These are phyloP conservation scores for Barnettozyma vustinii DNA, from an alignment of 805 yeast species.

Conservation along the genomic window DNA sequence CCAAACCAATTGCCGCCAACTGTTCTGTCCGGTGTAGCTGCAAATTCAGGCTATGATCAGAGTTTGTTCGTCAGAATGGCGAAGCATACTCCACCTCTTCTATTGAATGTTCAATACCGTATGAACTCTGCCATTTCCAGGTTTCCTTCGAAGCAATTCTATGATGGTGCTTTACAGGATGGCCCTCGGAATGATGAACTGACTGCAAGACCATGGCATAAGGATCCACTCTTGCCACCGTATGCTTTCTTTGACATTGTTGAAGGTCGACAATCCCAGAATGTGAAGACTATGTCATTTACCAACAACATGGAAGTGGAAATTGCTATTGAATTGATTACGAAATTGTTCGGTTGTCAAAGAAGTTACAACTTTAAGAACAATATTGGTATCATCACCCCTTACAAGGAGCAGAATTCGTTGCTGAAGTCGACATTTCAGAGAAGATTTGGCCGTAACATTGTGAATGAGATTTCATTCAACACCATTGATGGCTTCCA, in stretches of 20 bases:
- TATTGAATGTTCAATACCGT: conserved; percentile 90
- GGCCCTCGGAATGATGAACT: conserved; percentile 65
- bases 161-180: conserved; percentile 63
- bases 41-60: conserved; percentile 76
- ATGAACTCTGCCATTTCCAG: conserved; percentile 91
- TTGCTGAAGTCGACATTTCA: conserved; percentile 53
- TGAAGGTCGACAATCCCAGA: conserved; percentile 61
- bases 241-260: conserved; percentile 71
- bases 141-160: conserved; percentile 85
- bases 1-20: conserved; percentile 98
- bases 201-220: conserved; percentile 76
- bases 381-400: conserved; percentile 86
- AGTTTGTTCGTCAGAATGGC: conserved; percentile 94
- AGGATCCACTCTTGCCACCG: conserved; percentile 51
- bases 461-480: conserved; percentile 69
- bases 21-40: conserved; percentile 84
- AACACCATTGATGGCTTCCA: conserved; percentile 97
- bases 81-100: conserved; percentile 49
- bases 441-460: conserved; percentile 54
- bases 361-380: conserved; percentile 54
- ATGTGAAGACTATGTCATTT: conserved; percentile 60
- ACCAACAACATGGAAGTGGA: conserved; percentile 67
- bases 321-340: conserved; percentile 64
- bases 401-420: conserved; percentile 83
- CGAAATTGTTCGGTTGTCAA: conserved; percentile 42